Base-by-base conservation (phyloP, 352 stramenopile genomes). In the Phytophthora pisi region DNA sequence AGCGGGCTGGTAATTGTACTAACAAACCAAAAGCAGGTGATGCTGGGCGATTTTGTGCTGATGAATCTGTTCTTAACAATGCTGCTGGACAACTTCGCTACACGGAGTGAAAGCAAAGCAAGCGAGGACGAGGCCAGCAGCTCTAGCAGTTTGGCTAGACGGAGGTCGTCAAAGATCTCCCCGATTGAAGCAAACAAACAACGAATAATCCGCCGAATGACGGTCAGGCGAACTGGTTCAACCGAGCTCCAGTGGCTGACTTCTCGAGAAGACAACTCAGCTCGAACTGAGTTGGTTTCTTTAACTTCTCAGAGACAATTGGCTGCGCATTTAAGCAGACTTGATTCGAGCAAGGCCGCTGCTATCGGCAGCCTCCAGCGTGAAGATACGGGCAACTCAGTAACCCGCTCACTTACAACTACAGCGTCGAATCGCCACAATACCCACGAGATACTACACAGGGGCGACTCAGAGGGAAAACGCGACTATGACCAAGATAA, bases 21-120 rank as follows among this genome's bases (percentile, higher is more conserved):
- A 43, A 57, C n/a, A 16, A 18, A 30, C 51, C 51, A 38, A 57
- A 57, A 57, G 52, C 40, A 89, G 81, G 74, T 97, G 11, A 75
- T 98, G 4, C 67, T 98, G 20, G 93, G 92, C 16, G 75, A 88
- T 28, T 98, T 97, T 65, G 84, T 97, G 15, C 62, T 98, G 13
- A 92, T 98, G 73, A 98, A 98, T 62, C 61, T 98, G 34, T 98
- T 98, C 66, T 74, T 97, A n/a, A 94, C 93, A 3, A 86, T 98
- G 42, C 49, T 98, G 2, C 76, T 98, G 15, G 81, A 93, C 64
- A 93, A 95, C 52, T 98, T 98, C 57, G 84, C 78, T 46, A 63
- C 68, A 1, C 75, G 91, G 4, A 77, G 87, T 18, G 75, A 46
- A 8, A 74, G 10, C 26, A n/a, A 68, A 85, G 24, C 64, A 82